Conservation (phyloP, 2,329 filamentous ascomycete species). For the Fusarium oxysporum region DNA sequence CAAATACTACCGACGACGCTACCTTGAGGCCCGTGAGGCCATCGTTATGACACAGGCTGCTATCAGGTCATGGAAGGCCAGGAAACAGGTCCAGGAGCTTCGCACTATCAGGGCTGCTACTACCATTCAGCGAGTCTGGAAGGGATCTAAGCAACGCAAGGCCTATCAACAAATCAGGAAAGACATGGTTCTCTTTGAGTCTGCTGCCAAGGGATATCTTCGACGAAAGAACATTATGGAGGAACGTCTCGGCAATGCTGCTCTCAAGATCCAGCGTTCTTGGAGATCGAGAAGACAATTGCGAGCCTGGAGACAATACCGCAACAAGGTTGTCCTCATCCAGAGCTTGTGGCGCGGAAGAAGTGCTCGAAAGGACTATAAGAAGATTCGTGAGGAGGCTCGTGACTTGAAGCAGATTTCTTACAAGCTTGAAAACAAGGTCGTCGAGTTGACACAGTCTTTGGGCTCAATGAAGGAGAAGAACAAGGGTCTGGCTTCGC, state of each 20-base stretch:
- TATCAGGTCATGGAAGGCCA: conserved; percentile 80
- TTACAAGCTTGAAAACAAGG: conserved; percentile 99
- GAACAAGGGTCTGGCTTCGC: conserved; percentile 88
- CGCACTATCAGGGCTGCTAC: conserved; percentile 88
- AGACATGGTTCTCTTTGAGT: conserved; percentile 89
- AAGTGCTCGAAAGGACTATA: conserved; percentile 84
- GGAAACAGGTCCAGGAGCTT: conserved; percentile 81
- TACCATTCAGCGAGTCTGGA: conserved; percentile 95
- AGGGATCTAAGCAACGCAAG: conserved; percentile 89
- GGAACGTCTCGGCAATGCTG: conserved; percentile 91
- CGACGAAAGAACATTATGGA: conserved; percentile 93
- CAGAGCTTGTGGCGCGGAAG: conserved; percentile 95
- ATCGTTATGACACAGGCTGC: conserved; percentile 85
- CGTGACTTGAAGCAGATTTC: conserved; percentile 99
- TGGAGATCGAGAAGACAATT: conserved; percentile 87
- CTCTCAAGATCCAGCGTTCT: conserved; percentile 86
- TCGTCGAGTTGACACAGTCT: conserved; percentile 95
- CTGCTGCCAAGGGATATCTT: conserved; percentile 90
- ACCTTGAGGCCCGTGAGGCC: conserved; percentile 85
- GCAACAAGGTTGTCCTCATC: conserved; percentile 87
- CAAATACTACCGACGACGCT: conserved; percentile 94
- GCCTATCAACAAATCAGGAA: conserved; percentile 81
- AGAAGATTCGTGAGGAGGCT: conserved; percentile 91
- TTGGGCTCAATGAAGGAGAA: conserved; percentile 92
- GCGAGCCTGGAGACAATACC: conserved; percentile 86